Conservation (phyloP, 2,329 filamentous ascomycete genomes). For the Colletotrichum abscissum region DNA sequence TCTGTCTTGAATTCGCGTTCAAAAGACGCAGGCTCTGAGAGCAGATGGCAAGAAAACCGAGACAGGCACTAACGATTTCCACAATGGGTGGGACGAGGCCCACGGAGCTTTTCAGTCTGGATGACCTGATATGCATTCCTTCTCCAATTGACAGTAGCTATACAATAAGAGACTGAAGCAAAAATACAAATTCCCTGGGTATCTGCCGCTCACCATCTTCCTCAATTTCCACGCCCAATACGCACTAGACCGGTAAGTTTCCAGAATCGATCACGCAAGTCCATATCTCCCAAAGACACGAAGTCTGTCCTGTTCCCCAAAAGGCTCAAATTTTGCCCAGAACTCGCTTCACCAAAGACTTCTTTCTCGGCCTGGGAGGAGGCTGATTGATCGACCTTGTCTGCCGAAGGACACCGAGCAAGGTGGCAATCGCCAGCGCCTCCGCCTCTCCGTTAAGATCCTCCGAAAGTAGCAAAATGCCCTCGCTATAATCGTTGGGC, state of each 20-base stretch:
- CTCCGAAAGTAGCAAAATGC: conserved; percentile 28
- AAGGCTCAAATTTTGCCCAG: conserved; percentile 5
- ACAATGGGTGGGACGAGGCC: too few relatives aligned
- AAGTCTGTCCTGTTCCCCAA: background rate
- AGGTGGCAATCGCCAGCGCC: conserved; percentile 7
- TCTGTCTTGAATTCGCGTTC: too few relatives aligned
- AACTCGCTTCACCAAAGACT: conserved; percentile 12
- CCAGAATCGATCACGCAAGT: background rate
- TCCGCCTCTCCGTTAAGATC: conserved; percentile 12
- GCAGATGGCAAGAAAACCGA: too few relatives aligned
- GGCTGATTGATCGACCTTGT: conserved; percentile 23
- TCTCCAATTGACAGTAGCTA: too few relatives aligned
- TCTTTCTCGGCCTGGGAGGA: conserved; percentile 7
- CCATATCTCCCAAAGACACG: background rate
- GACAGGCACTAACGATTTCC: too few relatives aligned
- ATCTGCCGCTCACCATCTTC: background rate
- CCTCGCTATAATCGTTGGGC: conserved; percentile 34
- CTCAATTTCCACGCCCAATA: background rate
- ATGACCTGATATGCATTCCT: too few relatives aligned
- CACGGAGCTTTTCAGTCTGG: too few relatives aligned
- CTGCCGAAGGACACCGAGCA: conserved; percentile 18
- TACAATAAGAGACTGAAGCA: too few relatives aligned
- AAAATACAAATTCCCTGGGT: background rate
- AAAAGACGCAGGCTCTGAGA: too few relatives aligned
- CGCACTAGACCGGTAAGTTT: background rate